Percentiles rank a stretch among this genome's conserved stretches.
Evolutionary conservation across 306 rosid species (phyloP).

Genomic region (Vigna trinervia): DNA sequence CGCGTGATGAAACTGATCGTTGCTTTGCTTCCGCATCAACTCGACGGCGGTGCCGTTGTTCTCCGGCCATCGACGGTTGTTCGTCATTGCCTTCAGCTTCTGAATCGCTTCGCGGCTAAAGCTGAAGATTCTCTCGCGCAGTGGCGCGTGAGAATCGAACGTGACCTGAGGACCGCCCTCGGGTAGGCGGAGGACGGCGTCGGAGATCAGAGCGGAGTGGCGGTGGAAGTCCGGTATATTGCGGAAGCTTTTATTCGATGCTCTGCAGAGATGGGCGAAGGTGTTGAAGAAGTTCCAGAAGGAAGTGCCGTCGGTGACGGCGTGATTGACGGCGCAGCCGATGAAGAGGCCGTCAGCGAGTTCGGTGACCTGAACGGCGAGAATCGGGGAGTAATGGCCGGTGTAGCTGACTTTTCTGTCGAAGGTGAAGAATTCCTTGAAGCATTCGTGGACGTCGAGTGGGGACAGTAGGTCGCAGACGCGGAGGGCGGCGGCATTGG

Average conservation of each 20-base stretch:
- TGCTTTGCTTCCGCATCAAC: slow-evolving; percentile 59
- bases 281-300: slow-evolving; percentile 96
- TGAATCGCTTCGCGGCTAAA: slow-evolving; percentile 75
- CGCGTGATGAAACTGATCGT: slow-evolving; percentile 45
- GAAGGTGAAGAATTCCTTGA: slow-evolving; percentile 66
- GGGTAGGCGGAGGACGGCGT: slow-evolving; percentile 67
- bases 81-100: slow-evolving; percentile 62
- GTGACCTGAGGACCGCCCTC: slow-evolving; percentile 75
- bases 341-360: slow-evolving; percentile 79
- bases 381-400: slow-evolving; percentile 69
- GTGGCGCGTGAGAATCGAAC: slow-evolving; percentile 62
- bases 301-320: slow-evolving; percentile 85
- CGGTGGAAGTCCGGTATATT: slow-evolving; percentile 70
- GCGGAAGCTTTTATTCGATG: slow-evolving; percentile 35
- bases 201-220: slow-evolving; percentile 57
- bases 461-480: slow-evolving; percentile 60
- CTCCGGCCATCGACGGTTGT: slow-evolving; percentile 39
- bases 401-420: slow-evolving; percentile 71
- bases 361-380: slow-evolving; percentile 81
- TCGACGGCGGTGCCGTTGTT: slow-evolving; percentile 40
- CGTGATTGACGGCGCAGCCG: slow-evolving; percentile 80
- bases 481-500: slow-evolving; percentile 38
- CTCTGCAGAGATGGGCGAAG: slow-evolving; percentile 68
- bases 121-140: slow-evolving; percentile 74
- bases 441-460: slow-evolving; percentile 46